These are phyloP conservation scores for Suillus variegatus DNA, from an alignment of 768 basidiomycete genomes.

Conservation along the genomic window DNA sequence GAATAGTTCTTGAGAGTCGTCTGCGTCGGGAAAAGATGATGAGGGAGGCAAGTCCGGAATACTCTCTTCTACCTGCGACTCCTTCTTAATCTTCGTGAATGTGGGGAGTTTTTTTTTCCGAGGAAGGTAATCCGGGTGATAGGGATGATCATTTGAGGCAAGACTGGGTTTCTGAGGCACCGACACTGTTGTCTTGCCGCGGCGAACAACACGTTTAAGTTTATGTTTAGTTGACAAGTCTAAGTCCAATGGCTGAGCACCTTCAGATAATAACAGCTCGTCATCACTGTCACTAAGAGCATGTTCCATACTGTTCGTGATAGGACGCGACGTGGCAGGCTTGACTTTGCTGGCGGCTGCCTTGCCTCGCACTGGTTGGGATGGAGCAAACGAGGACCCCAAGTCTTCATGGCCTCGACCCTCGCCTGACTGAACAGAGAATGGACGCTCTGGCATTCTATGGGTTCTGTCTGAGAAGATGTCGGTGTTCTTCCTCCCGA, in stretches of 20 bases:
- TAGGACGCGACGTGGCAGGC: not conserved
- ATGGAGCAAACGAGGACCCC: constrained; percentile 19
- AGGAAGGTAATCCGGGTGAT: constrained; percentile 24
- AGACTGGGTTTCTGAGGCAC: constrained; percentile 9
- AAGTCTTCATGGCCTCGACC: constrained; percentile 29
- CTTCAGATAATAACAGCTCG: constrained; percentile 30
- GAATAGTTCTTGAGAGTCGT: constrained; percentile 24
- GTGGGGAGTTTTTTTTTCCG: constrained; percentile 25
- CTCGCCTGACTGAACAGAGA: constrained; percentile 24
- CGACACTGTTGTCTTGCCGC: not conserved
- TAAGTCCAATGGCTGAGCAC: constrained; percentile 11
- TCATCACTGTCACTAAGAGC: constrained; percentile 28
- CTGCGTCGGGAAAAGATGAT: constrained; percentile 18
- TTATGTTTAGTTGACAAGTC: constrained; percentile 16
- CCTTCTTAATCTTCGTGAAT: constrained; percentile 39
- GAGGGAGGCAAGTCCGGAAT: constrained; percentile 17
- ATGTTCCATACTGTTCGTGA: not conserved
- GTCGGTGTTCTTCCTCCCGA: not conserved
- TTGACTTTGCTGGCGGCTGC: constrained; percentile 17
- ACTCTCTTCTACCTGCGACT: not conserved
- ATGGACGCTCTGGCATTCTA: constrained; percentile 28
- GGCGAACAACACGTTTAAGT: constrained; percentile 9
- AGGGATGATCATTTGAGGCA: constrained; percentile 18
- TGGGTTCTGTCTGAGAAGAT: constrained; percentile 18
- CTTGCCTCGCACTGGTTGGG: not conserved